These are phyloP conservation scores for Xylaria longipes DNA, from an alignment of 495 filamentous ascomycete genomes.

Conservation along the genomic window DNA sequence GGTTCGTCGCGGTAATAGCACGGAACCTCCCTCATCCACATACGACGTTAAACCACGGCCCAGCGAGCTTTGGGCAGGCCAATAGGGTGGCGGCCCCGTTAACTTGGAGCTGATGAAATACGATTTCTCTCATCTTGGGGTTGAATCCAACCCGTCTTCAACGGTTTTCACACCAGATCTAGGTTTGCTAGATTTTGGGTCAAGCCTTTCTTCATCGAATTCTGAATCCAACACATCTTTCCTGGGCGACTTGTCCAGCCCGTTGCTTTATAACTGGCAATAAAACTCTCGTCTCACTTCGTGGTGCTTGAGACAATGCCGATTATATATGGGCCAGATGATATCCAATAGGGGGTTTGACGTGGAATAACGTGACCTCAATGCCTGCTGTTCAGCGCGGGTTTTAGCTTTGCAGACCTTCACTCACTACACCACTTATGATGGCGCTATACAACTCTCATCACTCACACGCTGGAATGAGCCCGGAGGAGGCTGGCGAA, in stretches of 20 bases:
- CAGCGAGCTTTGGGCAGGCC: constrained; percentile 41
- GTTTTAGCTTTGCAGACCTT: background rate
- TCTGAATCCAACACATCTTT: background rate
- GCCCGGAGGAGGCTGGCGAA: background rate
- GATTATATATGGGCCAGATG: constrained; percentile 3
- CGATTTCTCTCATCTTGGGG: background rate
- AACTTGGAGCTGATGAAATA: constrained; percentile 22
- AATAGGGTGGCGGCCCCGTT: constrained; percentile 34
- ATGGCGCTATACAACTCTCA: constrained; percentile 2
- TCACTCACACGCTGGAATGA: background rate
- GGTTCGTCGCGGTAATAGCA: constrained; percentile 71
- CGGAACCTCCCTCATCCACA: constrained; percentile 66
- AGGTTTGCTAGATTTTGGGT: background rate
- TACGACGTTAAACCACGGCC: constrained; percentile 67
- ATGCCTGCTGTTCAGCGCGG: background rate
- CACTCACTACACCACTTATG: background rate
- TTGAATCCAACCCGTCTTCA: background rate
- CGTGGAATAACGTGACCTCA: background rate
- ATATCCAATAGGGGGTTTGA: background rate
- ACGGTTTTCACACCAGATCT: background rate
- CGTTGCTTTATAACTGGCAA: background rate
- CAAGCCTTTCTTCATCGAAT: background rate
- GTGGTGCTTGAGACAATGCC: background rate
- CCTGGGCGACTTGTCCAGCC: background rate
- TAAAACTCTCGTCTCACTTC: background rate